Percentiles rank a stretch among this genome's conserved stretches.
These are phyloP conservation scores for Albatrellus sp. DNA, from an alignment of 1,284 basidiomycete genomes.

Conservation along the genomic window DNA sequence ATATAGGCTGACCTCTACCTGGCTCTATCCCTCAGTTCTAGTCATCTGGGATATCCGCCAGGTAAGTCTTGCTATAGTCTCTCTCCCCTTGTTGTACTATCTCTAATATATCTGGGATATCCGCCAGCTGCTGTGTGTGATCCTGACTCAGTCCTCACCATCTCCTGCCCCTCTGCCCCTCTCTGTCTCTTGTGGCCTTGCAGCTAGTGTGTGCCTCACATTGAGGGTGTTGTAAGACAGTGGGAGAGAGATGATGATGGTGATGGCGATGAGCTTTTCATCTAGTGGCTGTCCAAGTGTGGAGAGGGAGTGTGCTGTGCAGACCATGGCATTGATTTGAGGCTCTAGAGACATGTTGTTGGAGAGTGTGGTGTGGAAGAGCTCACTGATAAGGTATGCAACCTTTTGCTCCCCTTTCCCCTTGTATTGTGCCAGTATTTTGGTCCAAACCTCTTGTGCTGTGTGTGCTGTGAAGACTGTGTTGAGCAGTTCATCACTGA, in stretches of 20 bases:
- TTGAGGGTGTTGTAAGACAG: constrained; percentile 12
- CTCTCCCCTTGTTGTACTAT: too few species aligned
- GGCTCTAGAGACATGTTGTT: constrained; percentile 11
- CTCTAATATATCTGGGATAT: constrained; percentile 2
- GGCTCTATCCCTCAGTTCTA: too few species aligned
- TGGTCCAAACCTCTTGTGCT: constrained; percentile 9
- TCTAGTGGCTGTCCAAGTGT: constrained; percentile 8
- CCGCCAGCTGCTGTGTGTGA: constrained; percentile 8
- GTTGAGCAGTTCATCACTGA: constrained; percentile 12
- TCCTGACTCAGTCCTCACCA: too few species aligned
- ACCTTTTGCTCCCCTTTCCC: constrained; percentile 13
- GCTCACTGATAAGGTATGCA: constrained; percentile 12
- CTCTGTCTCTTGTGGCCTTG: too few species aligned
- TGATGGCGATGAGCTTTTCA: constrained; percentile 5
- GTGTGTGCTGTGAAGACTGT: constrained; percentile 8
- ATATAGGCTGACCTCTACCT: too few species aligned
- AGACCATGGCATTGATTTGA: constrained; percentile 13
- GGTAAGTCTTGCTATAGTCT: too few species aligned
- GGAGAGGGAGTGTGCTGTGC: constrained; percentile 9
- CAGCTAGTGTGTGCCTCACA: constrained; percentile 13
- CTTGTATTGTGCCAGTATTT: constrained; percentile 9
- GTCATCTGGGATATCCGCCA: too few species aligned
- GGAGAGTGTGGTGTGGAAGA: constrained; percentile 12
- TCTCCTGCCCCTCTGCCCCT: too few species aligned
- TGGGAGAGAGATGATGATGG: constrained; percentile 14